These are phyloP conservation scores for Clitopilus passeckerianus DNA, from an alignment of 768 basidiomycete species.

Conservation along the genomic window DNA sequence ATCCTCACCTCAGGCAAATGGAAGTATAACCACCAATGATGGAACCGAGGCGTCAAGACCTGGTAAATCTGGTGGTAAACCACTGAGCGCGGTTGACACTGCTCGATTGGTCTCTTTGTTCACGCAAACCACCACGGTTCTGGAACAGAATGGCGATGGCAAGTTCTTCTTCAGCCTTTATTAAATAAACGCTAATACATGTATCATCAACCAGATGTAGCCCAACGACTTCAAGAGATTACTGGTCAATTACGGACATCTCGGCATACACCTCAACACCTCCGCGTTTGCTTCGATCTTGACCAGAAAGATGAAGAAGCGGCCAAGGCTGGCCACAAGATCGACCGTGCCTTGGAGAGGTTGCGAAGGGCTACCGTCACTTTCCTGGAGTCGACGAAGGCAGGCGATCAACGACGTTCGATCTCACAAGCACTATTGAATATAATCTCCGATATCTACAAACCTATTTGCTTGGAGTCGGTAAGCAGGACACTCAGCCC, in stretches of 20 bases:
- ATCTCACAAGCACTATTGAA: background rate
- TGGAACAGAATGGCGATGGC: constrained; percentile 23
- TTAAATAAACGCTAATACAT: background rate
- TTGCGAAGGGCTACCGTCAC: constrained; percentile 47
- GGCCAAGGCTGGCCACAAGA: constrained; percentile 25
- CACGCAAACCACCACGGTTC: constrained; percentile 35
- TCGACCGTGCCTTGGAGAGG: constrained; percentile 58
- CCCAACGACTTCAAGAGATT: constrained; percentile 14
- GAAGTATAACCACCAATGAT: background rate
- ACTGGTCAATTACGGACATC: constrained; percentile 11
- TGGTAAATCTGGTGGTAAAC: background rate
- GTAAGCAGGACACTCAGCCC: background rate
- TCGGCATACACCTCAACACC: constrained; percentile 9
- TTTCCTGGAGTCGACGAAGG: constrained; percentile 30
- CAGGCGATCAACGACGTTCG: background rate
- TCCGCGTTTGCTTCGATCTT: constrained; percentile 3
- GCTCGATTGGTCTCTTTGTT: constrained; percentile 37
- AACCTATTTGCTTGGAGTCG: background rate
- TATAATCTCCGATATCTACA: background rate
- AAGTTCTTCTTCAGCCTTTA: background rate
- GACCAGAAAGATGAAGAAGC: constrained; percentile 8
- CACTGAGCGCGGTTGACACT: constrained; percentile 23
- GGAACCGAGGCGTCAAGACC: background rate
- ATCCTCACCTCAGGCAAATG: background rate
- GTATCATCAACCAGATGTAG: constrained; percentile 2